Evolutionary conservation across 1,284 basidiomycete species (phyloP).

Genomic region (Cutaneotrichosporon cyanovorans): DNA sequence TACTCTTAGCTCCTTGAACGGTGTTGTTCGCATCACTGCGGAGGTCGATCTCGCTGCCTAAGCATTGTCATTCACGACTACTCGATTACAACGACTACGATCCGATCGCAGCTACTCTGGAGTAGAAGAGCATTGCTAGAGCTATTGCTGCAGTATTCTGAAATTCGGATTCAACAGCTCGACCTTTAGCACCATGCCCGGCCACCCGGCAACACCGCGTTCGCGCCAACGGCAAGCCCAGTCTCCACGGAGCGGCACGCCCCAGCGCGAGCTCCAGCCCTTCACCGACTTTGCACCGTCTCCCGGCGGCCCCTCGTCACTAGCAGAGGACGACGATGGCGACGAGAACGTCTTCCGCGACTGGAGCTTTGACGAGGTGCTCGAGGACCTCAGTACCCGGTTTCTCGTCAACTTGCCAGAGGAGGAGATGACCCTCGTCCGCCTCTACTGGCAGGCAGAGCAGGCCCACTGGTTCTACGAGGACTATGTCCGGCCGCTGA

Average conservation of each 20-base stretch:
- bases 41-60: too few relatives aligned
- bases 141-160: too few relatives aligned
- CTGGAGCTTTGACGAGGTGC: slow-evolving; percentile 51
- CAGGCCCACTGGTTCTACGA: slow-evolving; percentile 99
- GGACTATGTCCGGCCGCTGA: slow-evolving; percentile 90
- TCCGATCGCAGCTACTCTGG: too few relatives aligned
- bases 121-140: too few relatives aligned
- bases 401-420: slow-evolving; percentile 96
- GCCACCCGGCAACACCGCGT: too few relatives aligned
- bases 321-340: slow-evolving; percentile 14
- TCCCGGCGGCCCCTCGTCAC: neutral
- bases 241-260: neutral
- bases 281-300: neutral
- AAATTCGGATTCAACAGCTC: too few relatives aligned
- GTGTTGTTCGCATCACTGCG: too few relatives aligned
- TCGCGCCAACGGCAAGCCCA: neutral
- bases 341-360: slow-evolving; percentile 38
- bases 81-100: too few relatives aligned
- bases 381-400: slow-evolving; percentile 88
- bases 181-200: too few relatives aligned
- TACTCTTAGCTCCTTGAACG: too few relatives aligned
- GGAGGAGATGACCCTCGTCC: slow-evolving; percentile 81
- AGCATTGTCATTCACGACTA: too few relatives aligned
- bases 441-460: slow-evolving; percentile 98
- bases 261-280: neutral